Evolutionary conservation across 148 eudicot species (phyloP).

Genomic region (Spergularia bocconei): DNA sequence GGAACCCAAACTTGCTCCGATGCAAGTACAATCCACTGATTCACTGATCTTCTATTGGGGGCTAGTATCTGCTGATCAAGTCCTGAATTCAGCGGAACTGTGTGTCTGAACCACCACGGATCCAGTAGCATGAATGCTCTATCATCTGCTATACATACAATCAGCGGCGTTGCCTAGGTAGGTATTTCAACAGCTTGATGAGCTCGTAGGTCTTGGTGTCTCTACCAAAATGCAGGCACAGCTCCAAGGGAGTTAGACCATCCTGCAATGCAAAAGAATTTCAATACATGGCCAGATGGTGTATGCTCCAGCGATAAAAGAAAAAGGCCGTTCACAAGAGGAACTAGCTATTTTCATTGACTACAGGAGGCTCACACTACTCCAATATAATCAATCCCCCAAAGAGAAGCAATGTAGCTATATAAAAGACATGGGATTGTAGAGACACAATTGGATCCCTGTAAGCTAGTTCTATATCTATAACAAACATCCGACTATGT

Average conservation of each 20-base stretch:
- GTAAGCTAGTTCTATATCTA: too few relatives aligned
- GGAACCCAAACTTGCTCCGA: too few relatives aligned
- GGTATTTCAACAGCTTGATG: constrained; percentile 67
- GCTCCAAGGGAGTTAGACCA: constrained; percentile 68
- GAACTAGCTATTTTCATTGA: background rate
- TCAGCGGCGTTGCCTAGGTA: constrained; percentile 38
- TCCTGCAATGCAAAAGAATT: constrained; percentile 41
- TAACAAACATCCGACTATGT: too few relatives aligned
- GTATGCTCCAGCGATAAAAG: background rate
- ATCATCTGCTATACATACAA: background rate
- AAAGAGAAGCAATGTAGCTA: background rate
- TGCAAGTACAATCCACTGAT: too few relatives aligned
- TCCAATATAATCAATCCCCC: too few relatives aligned
- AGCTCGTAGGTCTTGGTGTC: constrained; percentile 70
- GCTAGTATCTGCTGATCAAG: background rate
- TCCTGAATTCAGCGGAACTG: background rate
- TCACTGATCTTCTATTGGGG: too few relatives aligned
- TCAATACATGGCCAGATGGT: background rate
- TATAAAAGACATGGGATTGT: background rate
- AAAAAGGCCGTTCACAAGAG: background rate
- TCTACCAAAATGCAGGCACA: constrained; percentile 74
- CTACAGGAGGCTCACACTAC: background rate
- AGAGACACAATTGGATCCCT: too few relatives aligned
- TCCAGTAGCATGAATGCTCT: background rate
- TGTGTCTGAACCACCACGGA: background rate